Conservation (phyloP, 495 filamentous ascomycete genomes). For the Niebla homalea region DNA sequence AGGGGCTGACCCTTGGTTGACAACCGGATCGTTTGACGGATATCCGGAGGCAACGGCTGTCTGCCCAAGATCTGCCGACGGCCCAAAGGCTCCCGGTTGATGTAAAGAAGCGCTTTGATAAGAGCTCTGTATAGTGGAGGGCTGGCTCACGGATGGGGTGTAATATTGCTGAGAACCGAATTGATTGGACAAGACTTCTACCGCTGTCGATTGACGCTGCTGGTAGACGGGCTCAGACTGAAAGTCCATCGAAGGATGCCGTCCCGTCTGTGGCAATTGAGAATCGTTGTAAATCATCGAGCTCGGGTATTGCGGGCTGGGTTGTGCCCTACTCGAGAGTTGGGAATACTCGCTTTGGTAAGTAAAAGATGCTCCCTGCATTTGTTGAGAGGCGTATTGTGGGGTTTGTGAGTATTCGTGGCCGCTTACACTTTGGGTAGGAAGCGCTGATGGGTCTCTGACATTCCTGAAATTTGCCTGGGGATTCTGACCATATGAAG, state of each 20-base stretch:
- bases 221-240: slow-evolving; percentile 54
- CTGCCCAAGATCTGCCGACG: slow-evolving; percentile 38
- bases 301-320: slow-evolving; percentile 39
- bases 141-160: slow-evolving; percentile 47
- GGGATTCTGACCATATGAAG: background rate
- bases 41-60: slow-evolving; percentile 38
- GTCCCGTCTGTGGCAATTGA: slow-evolving; percentile 45
- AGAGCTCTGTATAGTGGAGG: slow-evolving; percentile 37
- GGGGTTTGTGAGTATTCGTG: slow-evolving; percentile 32
- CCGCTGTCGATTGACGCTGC: slow-evolving; percentile 63
- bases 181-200: slow-evolving; percentile 64
- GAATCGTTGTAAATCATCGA: background rate
- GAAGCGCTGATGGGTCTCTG: too few relatives aligned
- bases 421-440: slow-evolving; percentile 19
- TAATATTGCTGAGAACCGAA: slow-evolving; percentile 67
- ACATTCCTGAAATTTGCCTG: too few relatives aligned
- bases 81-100: slow-evolving; percentile 38
- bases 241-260: slow-evolving; percentile 60
- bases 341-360: slow-evolving; percentile 31
- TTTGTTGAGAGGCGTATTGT: slow-evolving; percentile 25
- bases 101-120: slow-evolving; percentile 41
- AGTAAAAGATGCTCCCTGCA: slow-evolving; percentile 31
- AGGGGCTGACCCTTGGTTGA: slow-evolving; percentile 26
- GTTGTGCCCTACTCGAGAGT: slow-evolving; percentile 24
- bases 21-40: slow-evolving; percentile 37